A percentile compares a stretch with the other conserved stretches of the same genome.
Evolutionary conservation across 371 early-diverging fungal genomes (phyloP).

Genomic region (Mortierella sp.): DNA sequence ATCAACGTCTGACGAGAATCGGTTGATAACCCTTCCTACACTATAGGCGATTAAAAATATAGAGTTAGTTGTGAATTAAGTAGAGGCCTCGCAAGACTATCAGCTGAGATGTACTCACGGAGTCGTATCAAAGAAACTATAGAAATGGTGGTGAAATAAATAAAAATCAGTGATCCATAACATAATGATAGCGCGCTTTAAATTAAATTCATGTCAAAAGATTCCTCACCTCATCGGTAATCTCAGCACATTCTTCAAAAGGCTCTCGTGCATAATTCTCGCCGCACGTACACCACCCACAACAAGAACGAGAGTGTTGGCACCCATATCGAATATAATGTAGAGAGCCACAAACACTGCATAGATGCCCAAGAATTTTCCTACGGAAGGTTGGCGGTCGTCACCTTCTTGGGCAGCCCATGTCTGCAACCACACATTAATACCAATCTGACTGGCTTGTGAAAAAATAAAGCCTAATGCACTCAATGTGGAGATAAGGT

Average conservation of each 20-base stretch:
- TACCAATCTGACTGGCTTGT: constrained; percentile 28
- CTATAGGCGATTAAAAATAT: constrained; percentile 20
- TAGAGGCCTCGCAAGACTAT: not conserved
- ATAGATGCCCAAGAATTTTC: constrained; percentile 28
- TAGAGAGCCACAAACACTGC: constrained; percentile 19
- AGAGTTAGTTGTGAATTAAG: not conserved
- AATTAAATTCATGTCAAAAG: constrained; percentile 65
- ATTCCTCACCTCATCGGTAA: constrained; percentile 57
- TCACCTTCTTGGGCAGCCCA: constrained; percentile 18
- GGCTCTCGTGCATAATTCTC: constrained; percentile 18
- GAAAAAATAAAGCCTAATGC: constrained; percentile 15
- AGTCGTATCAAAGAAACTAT: constrained; percentile 87
- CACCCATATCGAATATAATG: constrained; percentile 21
- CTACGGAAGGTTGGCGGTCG: constrained; percentile 5
- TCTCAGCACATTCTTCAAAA: constrained; percentile 20
- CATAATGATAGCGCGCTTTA: too few species aligned
- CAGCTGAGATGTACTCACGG: constrained; percentile 66
- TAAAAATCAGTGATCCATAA: constrained; percentile 71
- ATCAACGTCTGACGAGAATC: constrained; percentile 91
- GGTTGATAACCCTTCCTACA: constrained; percentile 86
- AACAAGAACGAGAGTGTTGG: constrained; percentile 14
- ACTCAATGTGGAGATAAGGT: constrained; percentile 16
- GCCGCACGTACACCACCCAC: constrained; percentile 26
- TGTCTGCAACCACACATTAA: constrained; percentile 31
- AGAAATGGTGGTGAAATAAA: constrained; percentile 60